phyloP scores from a whole-genome alignment of 495 filamentous ascomycete species.

The Penicillium atrosanguineum region DNA sequence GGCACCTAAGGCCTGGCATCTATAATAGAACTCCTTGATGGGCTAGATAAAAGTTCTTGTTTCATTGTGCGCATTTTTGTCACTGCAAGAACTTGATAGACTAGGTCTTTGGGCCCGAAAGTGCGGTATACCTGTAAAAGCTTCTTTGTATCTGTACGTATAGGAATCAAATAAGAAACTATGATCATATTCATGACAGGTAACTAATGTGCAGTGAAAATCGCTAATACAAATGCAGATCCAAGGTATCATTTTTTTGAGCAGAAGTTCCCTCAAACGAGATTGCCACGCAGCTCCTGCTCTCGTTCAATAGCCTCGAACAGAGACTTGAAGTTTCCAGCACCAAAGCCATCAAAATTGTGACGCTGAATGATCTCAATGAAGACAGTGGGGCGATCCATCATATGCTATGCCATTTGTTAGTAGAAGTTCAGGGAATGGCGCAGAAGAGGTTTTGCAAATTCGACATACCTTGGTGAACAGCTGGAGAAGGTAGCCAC shows the following conservation, averaged over 20 bases:
- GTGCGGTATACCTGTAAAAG: no score
- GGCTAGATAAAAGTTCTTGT: no score
- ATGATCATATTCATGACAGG: neutral
- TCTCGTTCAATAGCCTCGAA: constrained; percentile 93
- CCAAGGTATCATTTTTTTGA: neutral
- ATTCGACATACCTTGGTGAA: constrained; percentile 67
- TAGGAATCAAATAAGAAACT: neutral
- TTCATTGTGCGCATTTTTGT: neutral
- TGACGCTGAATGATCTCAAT: constrained; percentile 90
- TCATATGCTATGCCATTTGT: constrained; percentile 56
- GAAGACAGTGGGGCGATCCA: constrained; percentile 92
- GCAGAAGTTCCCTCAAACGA: constrained; percentile 37
- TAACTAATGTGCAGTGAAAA: neutral
- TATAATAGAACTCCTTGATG: no score
- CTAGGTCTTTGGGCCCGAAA: neutral
- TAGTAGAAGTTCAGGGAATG: constrained; percentile 12
- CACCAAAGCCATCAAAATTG: constrained; percentile 85
- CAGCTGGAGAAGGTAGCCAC: constrained; percentile 78
- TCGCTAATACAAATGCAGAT: constrained; percentile 1
- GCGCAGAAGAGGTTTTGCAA: neutral
- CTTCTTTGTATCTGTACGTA: no score
- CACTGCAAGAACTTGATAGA: neutral
- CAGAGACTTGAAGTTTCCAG: constrained; percentile 90
- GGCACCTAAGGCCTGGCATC: no score
- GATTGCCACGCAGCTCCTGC: constrained; percentile 77